Base-by-base conservation (phyloP, 805 yeast species). In the Debaryomyces hansenii region DNA sequence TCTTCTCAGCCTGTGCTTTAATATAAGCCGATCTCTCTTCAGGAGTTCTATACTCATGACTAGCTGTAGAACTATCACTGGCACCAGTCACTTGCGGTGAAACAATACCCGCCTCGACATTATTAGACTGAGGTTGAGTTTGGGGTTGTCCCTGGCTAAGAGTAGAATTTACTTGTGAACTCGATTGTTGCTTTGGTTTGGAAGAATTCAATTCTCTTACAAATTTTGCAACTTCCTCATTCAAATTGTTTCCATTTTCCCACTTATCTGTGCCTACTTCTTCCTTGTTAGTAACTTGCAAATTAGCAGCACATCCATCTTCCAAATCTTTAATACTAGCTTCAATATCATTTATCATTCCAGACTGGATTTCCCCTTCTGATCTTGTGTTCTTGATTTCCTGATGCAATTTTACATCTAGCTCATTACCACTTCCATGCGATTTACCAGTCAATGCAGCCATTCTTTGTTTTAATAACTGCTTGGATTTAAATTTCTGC, bases 401-500 rank as follows among this genome's bases (percentile, higher is more conserved):
- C 48, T 74, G 77, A 42, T 75, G 77, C 51, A 85, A 74, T 47
- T 72, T 69, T 5, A 69, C 63, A 49, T 84, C 89, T 42, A 81
- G 77, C 43, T 74, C 78, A 34, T 82, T 80, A 3, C 69, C 70
- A 37, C 70, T 63, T 28, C 69, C 69, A 6, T 32, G 37, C 9
- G 59, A 41, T 57, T 83, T 85, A 5, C 97, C 97, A 0, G 97
- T 91, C 57, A 92, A 77, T 3, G 92, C 89, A 24, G 96, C 96
- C 96, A 92, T 90, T 55, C 96, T 79, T 42, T 91, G 87, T 52
- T 84, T 83, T 55, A 94, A 73, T 46, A 83, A 69, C 35, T 92
- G 95, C 59, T 87, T 85, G 36, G 88, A 84, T 55, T 79, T 84
- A 34, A 92, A 94, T 56, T 87, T 86, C 52, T 87, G 79, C 49